Base-by-base conservation (phyloP, 306 rosid genomes). In the Argentina anserina region DNA sequence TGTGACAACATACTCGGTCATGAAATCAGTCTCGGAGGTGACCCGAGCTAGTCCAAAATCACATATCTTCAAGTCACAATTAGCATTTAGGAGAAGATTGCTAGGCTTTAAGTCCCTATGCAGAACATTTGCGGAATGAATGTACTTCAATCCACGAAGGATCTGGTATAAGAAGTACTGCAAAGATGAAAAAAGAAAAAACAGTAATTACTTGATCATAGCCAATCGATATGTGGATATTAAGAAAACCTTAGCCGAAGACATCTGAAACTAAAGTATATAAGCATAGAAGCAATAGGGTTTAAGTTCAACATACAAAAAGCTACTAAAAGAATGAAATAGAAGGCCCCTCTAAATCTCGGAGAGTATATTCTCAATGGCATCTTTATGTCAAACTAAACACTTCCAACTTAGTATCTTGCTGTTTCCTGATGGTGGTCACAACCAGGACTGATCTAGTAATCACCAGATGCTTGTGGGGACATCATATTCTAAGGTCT, bases 21-120 rank as follows among this genome's bases (percentile, higher is more conserved):
- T 93, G 63, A 93, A 93, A 81, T 93, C 98, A 70, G 97, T 87
- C 84, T 93, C 98, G 31, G 98, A 93, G 73, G 98, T 93, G 68
- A 93, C 98, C 61, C 97, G 89, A 76, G 98, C 98, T 77, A 93
- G 84, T 74, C 98, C 98, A 83, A 93, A 93, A 81, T 93, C 98
- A 75, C 98, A 93, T 73, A 93, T 93, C 81, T 93, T 93, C 18
- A 93, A 79, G 90, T 93, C 98, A 72, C 98, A 93, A 78, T 93
- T 93, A 65, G 98, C 98, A 42, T 90, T 93, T 53, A 93, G 83
- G 45, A 93, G 96, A 74, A 93, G 96, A 80, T 93, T 93, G 96
- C 97, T 90, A 46, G 98, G 98, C 59, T 93, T 93, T 68, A 93
- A 82, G 87, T 93, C 98, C 84, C 98, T 83, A 74, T 93, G 98